These are phyloP conservation scores for Lentinula sp. DNA, from an alignment of 768 basidiomycete genomes.

Conservation along the genomic window DNA sequence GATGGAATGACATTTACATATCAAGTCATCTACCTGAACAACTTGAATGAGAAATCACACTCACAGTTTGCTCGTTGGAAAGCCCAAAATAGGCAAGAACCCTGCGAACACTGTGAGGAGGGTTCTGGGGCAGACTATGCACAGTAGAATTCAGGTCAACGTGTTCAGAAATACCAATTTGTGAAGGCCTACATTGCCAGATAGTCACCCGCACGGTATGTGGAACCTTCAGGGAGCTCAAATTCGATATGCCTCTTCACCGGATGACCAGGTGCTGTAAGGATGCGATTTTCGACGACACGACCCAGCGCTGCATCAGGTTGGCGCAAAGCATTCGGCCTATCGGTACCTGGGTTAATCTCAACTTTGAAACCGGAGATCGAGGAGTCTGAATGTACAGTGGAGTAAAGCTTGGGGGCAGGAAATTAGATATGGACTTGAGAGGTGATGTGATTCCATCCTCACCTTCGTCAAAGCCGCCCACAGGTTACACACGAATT, in stretches of 20 bases:
- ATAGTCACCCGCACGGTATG: constrained; percentile 41
- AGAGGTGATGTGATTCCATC: not conserved
- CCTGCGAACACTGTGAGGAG: constrained; percentile 28
- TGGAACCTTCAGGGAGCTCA: constrained; percentile 29
- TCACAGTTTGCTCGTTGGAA: constrained; percentile 31
- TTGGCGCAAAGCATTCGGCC: constrained; percentile 30
- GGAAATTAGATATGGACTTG: not conserved
- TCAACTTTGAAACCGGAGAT: constrained; percentile 21
- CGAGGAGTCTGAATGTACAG: constrained; percentile 12
- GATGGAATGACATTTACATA: too few relatives aligned
- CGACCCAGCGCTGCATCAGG: constrained; percentile 29
- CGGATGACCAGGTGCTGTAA: constrained; percentile 31
- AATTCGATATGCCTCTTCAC: constrained; percentile 39
- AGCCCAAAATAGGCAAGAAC: constrained; percentile 30
- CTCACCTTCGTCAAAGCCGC: constrained; percentile 24
- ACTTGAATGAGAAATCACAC: not conserved
- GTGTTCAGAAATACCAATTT: not conserved
- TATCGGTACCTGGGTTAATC: constrained; percentile 22
- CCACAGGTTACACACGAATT: constrained; percentile 35
- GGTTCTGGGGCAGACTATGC: constrained; percentile 33
- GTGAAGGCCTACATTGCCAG: constrained; percentile 29
- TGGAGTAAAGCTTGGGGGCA: constrained; percentile 23
- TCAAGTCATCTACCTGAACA: too few relatives aligned
- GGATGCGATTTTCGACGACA: constrained; percentile 30
- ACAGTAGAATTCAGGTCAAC: not conserved